A percentile compares a stretch with the other conserved stretches of the same genome.
Conservation (phyloP, 805 yeast genomes). For the Metschnikowia kofuensis region DNA sequence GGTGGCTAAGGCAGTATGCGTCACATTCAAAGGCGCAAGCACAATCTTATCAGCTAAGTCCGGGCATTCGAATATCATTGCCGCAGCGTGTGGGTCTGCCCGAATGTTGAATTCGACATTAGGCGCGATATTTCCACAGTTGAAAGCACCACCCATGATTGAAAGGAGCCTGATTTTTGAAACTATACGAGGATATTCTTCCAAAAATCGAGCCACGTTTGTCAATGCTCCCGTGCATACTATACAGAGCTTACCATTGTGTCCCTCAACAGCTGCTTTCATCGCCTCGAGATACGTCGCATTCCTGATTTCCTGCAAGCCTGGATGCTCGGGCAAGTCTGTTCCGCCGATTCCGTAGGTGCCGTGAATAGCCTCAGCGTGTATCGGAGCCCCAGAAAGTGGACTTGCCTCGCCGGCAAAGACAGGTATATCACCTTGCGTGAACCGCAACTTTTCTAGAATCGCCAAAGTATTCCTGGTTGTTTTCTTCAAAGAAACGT, state of each 20-base stretch:
- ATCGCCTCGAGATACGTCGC: slow-evolving; percentile 35
- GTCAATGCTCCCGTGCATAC: slow-evolving; percentile 81
- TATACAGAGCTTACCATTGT: slow-evolving; percentile 51
- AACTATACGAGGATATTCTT: slow-evolving; percentile 52
- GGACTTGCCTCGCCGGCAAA: slow-evolving; percentile 66
- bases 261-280: slow-evolving; percentile 37
- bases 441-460: slow-evolving; percentile 50
- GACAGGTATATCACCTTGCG: slow-evolving; percentile 52
- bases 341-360: slow-evolving; percentile 77
- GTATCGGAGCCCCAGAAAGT: slow-evolving; percentile 44
- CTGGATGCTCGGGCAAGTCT: slow-evolving; percentile 49
- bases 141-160: slow-evolving; percentile 75
- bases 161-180: slow-evolving; percentile 50
- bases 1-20: slow-evolving; percentile 60
- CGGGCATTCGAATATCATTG: slow-evolving; percentile 48
- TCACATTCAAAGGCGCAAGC: slow-evolving; percentile 65
- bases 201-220: slow-evolving; percentile 58
- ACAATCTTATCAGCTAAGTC: slow-evolving; percentile 47
- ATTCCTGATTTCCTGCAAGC: slow-evolving; percentile 22
- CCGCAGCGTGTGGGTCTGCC: slow-evolving; percentile 76
- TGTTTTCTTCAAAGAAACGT: slow-evolving; percentile 60
- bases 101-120: slow-evolving; percentile 74
- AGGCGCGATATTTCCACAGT: slow-evolving; percentile 48
- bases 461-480: slow-evolving; percentile 67
- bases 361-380: slow-evolving; percentile 72